phyloP scores from a whole-genome alignment of 1,284 basidiomycete species.

The Lentinula novae-zelandiae region DNA sequence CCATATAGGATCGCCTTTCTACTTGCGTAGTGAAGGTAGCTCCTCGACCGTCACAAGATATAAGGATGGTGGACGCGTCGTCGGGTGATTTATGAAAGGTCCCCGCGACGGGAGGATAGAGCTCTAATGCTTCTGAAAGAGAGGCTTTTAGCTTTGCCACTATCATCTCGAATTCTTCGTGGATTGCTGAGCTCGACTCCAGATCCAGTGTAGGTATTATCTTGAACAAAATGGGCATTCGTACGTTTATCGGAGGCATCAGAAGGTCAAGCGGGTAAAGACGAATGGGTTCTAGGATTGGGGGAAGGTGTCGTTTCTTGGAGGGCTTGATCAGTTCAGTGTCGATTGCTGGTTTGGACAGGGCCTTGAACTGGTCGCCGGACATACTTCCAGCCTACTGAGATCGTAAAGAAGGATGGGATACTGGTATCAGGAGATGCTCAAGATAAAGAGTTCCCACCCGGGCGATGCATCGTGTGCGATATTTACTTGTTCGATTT shows the following conservation, averaged over 20 bases:
- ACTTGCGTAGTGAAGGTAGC: constrained; percentile 2
- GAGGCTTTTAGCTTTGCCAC: background rate
- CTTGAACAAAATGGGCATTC: constrained; percentile 6
- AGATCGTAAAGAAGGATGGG: background rate
- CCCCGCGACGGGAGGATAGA: constrained; percentile 9
- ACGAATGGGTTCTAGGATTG: background rate
- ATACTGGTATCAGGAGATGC: background rate
- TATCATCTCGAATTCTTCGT: background rate
- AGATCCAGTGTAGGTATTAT: background rate
- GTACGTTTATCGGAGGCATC: constrained; percentile 9
- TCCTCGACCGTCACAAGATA: constrained; percentile 7
- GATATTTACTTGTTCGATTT: too few species aligned
- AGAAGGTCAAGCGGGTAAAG: constrained; percentile 6
- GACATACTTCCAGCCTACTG: background rate
- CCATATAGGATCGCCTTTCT: background rate
- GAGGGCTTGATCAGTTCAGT: constrained; percentile 4
- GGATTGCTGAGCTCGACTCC: background rate
- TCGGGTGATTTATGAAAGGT: background rate
- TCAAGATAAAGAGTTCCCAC: background rate
- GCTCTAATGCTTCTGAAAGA: constrained; percentile 10
- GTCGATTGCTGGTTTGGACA: background rate
- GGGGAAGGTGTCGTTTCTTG: constrained; percentile 1
- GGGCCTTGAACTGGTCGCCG: background rate
- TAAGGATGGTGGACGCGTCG: background rate
- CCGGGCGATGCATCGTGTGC: too few species aligned